Evolutionary conservation across 768 basidiomycete species (phyloP), one percentile per base, ranked within the genome.

Genomic region (Rhodotorula diobovata): DNA sequence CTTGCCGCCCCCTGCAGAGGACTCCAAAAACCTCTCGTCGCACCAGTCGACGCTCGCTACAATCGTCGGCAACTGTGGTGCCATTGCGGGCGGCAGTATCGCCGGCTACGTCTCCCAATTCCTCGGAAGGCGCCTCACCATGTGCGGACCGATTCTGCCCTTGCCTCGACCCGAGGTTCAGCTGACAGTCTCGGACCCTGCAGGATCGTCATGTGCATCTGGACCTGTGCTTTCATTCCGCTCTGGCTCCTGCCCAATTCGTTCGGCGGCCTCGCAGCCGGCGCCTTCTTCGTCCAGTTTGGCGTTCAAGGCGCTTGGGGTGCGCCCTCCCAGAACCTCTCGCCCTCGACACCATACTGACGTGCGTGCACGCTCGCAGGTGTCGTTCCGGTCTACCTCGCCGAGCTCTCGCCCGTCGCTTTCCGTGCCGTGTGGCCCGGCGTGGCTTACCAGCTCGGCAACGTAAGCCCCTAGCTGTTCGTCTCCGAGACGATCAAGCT

Each of bases 391-490:
- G 89, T 92, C 76, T 89, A 88, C 79, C 83, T 94, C 32, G 84
- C 87, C 21, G 92, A 95, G 80, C 84, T 92, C 81, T 89, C 89
- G 0, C 93, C 93, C 4, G 89, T 90, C 9, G 91, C 90, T 0
- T 94, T 93, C 84, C 84, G 93, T 67, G 90, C 91, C 8, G 89
- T 89, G 3, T 93, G 91, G 83, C 89, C 89, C 50, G 91, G 91
- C 32, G n/a, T 59, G 14, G 58, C 58, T 0, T 59, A 59, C 37
- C 48, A 50, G 41, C 41, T 43, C 41, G 41, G 41, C 12, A 43
- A 43, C 41, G 18, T 43, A 18, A 18, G 48, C 28, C 25, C 48
- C 25, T 25, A 5, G 43, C 20, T 46, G n/a, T n/a, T n/a, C n/a
- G n/a, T n/a, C n/a, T n/a, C n/a, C n/a, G n/a, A n/a, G n/a, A n/a